Base-by-base conservation (phyloP, 2,329 filamentous ascomycete species). In the Alternaria sp. region DNA sequence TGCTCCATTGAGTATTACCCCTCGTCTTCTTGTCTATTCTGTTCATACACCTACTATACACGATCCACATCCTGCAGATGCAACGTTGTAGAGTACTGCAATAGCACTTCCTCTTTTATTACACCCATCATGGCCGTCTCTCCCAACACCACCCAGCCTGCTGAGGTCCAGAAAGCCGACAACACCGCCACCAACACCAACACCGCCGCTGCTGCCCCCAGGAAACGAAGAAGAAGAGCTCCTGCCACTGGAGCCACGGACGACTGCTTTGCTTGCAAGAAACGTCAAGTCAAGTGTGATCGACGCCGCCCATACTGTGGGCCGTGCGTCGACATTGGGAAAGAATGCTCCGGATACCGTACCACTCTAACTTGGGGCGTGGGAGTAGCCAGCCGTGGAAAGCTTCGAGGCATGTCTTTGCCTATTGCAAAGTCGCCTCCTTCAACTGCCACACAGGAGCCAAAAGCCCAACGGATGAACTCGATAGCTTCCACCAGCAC, bases 341-440 rank as follows among this genome's bases (percentile, higher is more conserved):
- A 93, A 79, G 94, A 97, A 77, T 98, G 95, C 83, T 94, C 93
- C 26, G 95, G 95, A 63, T 98, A 98, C 85, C 96, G 96, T 83
- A 98, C 95, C 15, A 94, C 95, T 72, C 86, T 98, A 81, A 98
- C 95, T 50, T 98, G 95, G 95, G 94, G 94, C 45, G 93, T 97
- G 51, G 95, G 95, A 55, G 95, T 98, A 63, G 95, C 95, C 60
- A 97, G 94, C 82, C 90, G 95, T 75, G 95, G 95, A 77, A 98
- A 98, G 84, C 89, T 98, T 67, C 89, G 95, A 66, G 95, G 95
- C 43, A 85, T 97, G 71, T 94, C 94, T 60, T 84, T 97, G 61
- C 89, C 89, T 10, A 82, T 90, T 55, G 84, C 85, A 43, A 85
- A 84, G 57, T 80, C 81, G 57, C 75, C 76, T 20, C 68, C 73